Evolutionary conservation across 2,329 filamentous ascomycete species (phyloP), one percentile per base, ranked within the genome.

Genomic region (Trichoderma pleuroti): DNA sequence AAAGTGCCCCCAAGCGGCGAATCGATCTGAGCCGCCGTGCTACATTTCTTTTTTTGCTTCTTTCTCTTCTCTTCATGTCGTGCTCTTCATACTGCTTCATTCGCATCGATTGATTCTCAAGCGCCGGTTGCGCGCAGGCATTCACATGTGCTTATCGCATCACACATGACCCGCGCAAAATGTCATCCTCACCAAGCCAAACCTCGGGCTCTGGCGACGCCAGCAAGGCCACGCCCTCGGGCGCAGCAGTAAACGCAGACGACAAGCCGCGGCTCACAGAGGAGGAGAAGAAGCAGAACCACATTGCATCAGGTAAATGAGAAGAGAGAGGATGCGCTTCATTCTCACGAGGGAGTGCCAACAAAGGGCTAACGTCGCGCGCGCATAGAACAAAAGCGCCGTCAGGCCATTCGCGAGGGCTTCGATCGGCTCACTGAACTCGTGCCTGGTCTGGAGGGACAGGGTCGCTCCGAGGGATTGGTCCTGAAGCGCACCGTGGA

Each of bases 381-480:
- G 16, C 54, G 18, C 10, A 28, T 70, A 84, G 81, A 85, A 76
- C 79, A 84, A 74, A 84, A 86, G 74, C 79, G 83, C 46, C 78
- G 84, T 34, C 79, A 84, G 72, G 92, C 91, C 16, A 97, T 97
- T 74, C 87, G 94, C 60, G 90, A 93, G 71, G 93, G 92, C 70
- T 97, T 97, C 79, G 93, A 97, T 79, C 87, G 90, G 39, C 86
- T 97, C 30, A 92, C 92, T 18, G 88, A 90, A 67, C 86, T 97
- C 36, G 93, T 97, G 1, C 94, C 94, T 0, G 93, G 92, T 0
- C 85, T 97, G 67, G 88, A 93, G 76, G 94, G 94, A 1, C 92
- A 94, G 77, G 94, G 92, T 1, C 89, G 93, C 59, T 96, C 93
- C 73, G 94, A 97, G 80, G 93, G 92, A 32, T 85, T 93, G 21